Percentiles rank a stretch among this genome's conserved stretches.
Conservation (phyloP, 371 early-diverging fungal genomes). For the Mortierella sp. region DNA sequence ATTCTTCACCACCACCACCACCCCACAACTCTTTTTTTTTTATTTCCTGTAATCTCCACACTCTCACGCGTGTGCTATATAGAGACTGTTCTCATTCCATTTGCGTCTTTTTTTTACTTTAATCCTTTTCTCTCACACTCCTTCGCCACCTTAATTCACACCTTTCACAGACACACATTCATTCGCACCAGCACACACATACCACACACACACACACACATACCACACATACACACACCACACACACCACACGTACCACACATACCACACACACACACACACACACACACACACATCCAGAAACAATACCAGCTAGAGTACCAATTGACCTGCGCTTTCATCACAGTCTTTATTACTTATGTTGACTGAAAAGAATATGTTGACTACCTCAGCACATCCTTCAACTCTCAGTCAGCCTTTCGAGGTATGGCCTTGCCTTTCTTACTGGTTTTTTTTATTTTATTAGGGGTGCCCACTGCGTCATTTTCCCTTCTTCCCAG, state of each 20-base stretch:
- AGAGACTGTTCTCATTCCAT: not conserved
- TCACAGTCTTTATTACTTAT: not conserved
- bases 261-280: not conserved
- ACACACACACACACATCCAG: too few relatives aligned
- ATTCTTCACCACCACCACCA: not conserved
- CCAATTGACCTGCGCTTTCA: not conserved
- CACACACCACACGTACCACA: not conserved
- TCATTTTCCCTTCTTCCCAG: too few relatives aligned
- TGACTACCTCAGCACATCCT: slow-evolving; percentile 34
- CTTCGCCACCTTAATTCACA: not conserved
- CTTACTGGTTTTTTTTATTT: not conserved
- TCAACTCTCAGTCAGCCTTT: slow-evolving; percentile 44
- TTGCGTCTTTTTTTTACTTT: not conserved
- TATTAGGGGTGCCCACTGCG: not conserved
- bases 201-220: too few relatives aligned
- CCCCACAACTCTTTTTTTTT: slow-evolving; percentile 5
- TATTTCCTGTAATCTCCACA: not conserved
- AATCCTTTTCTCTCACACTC: not conserved
- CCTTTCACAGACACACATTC: not conserved
- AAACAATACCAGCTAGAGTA: not conserved
- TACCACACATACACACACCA: not conserved
- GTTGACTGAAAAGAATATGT: slow-evolving; percentile 38
- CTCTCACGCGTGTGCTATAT: not conserved
- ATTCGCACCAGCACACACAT: not conserved
- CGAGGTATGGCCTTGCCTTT: slow-evolving; percentile 32